Conservation (phyloP, 129 eudicot genomes). For the Flaveria bidentis region DNA sequence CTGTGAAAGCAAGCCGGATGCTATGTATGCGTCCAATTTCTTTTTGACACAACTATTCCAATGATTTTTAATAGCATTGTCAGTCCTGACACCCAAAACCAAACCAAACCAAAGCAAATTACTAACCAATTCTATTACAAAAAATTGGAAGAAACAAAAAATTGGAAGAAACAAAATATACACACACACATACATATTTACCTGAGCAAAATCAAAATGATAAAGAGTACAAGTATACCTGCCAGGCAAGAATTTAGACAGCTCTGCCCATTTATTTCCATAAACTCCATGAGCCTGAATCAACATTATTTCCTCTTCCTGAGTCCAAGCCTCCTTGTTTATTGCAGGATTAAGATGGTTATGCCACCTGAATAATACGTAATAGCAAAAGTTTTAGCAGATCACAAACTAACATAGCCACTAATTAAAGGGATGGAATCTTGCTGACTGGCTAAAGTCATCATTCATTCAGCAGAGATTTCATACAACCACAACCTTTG, state of each 20-base stretch:
- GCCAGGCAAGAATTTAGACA: constrained; percentile 77
- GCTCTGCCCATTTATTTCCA: constrained; percentile 96
- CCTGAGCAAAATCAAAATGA: background rate
- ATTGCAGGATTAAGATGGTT: constrained; percentile 86
- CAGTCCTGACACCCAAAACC: constrained; percentile 51
- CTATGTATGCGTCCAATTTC: constrained; percentile 67
- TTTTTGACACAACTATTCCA: constrained; percentile 93
- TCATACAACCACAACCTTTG: too few species aligned
- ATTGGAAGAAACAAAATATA: background rate
- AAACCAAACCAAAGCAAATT: background rate
- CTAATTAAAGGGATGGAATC: background rate
- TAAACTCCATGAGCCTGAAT: constrained; percentile 62
- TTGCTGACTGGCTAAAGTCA: background rate
- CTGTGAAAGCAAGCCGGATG: constrained; percentile 71
- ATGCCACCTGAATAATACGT: constrained; percentile 68
- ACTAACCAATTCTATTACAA: background rate
- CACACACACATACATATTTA: background rate
- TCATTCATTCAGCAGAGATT: background rate
- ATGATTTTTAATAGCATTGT: constrained; percentile 84
- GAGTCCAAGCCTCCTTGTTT: constrained; percentile 88
- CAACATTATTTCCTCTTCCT: constrained; percentile 74
- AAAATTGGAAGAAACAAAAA: background rate
- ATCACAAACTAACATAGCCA: background rate
- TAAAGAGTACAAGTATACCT: constrained; percentile 45
- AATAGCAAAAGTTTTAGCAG: background rate